A percentile compares a stretch with the other conserved stretches of the same genome.
Conservation (phyloP, 495 filamentous ascomycete genomes). For the Aspergillus mulundensis region DNA sequence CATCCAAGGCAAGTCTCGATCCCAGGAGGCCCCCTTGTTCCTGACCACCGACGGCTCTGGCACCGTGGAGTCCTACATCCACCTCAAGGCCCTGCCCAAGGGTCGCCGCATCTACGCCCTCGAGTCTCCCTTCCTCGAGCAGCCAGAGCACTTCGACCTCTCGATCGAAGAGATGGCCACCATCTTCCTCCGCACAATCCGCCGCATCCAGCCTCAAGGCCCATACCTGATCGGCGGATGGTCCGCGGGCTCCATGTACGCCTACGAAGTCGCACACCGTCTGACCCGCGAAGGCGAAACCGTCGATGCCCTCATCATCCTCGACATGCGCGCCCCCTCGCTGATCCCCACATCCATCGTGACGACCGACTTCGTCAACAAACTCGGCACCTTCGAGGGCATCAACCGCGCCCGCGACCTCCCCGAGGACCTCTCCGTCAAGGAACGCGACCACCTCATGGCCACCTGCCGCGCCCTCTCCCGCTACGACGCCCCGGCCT, state of each 20-base stretch:
- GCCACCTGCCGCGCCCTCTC: not conserved
- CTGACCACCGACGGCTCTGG: slow-evolving; percentile 5
- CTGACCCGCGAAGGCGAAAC: slow-evolving; percentile 6
- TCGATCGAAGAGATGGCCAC: slow-evolving; percentile 7
- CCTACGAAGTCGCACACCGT: slow-evolving; percentile 7
- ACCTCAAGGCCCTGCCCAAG: slow-evolving; percentile 1
- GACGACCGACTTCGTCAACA: slow-evolving; percentile 2
- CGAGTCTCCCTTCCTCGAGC: slow-evolving; percentile 7
- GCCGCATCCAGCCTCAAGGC: slow-evolving; percentile 8
- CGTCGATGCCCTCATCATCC: not conserved
- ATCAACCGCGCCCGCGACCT: slow-evolving; percentile 4
- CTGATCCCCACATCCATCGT: not conserved
- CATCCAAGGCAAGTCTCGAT: not conserved
- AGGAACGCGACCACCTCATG: not conserved
- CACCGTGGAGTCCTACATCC: slow-evolving; percentile 1
- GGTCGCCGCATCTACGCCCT: slow-evolving; percentile 7
- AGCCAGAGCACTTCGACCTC: not conserved
- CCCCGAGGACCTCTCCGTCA: not conserved
- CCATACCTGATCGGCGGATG: slow-evolving; percentile 14
- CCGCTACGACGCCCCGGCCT: not conserved
- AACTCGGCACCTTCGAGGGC: not conserved
- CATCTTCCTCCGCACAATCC: not conserved
- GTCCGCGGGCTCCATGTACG: slow-evolving; percentile 8
- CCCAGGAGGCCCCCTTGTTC: slow-evolving; percentile 1
- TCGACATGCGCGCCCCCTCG: slow-evolving; percentile 6